Percentiles rank a stretch among this genome's conserved stretches.
Evolutionary conservation across 1,139 yeast genomes (phyloP).

Genomic region (Nakaseomyces kungkrabaensis): DNA sequence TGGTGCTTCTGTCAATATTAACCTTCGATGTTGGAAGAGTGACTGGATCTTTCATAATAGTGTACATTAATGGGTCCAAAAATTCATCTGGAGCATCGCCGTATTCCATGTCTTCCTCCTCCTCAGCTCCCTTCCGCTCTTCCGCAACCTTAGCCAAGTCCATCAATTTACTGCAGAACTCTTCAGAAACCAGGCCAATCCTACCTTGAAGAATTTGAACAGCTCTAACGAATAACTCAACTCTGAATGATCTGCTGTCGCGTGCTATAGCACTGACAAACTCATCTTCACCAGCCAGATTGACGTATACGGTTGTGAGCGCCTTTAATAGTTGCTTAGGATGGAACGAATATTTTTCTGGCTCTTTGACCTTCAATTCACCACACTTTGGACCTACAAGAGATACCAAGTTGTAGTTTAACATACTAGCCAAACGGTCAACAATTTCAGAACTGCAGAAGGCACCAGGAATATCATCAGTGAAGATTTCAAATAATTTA

Average conservation of each 20-base stretch:
- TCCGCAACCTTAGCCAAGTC: slow-evolving; percentile 59
- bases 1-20: slow-evolving; percentile 79
- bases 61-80: slow-evolving; percentile 92
- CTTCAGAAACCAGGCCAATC: slow-evolving; percentile 43
- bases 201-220: slow-evolving; percentile 48
- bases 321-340: slow-evolving; percentile 65
- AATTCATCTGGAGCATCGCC: slow-evolving; percentile 96
- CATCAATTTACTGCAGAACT: slow-evolving; percentile 42
- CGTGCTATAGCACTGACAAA: slow-evolving; percentile 76
- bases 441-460: slow-evolving; percentile 86
- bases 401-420: slow-evolving; percentile 80
- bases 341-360: slow-evolving; percentile 74
- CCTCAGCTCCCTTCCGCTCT: slow-evolving; percentile 49
- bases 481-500: slow-evolving; percentile 66
- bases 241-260: slow-evolving; percentile 79
- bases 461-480: slow-evolving; percentile 77
- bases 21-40: slow-evolving; percentile 77
- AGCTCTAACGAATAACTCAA: slow-evolving; percentile 60
- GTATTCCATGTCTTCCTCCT: slow-evolving; percentile 73
- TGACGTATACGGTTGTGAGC: slow-evolving; percentile 65
- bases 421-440: slow-evolving; percentile 89
- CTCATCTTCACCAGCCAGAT: slow-evolving; percentile 52
- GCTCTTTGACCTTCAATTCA: slow-evolving; percentile 73
- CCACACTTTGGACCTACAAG: slow-evolving; percentile 93
- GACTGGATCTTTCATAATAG: slow-evolving; percentile 94